Evolutionary conservation across 495 filamentous ascomycete species (phyloP).

Genomic region (Pyrenula massariospora): DNA sequence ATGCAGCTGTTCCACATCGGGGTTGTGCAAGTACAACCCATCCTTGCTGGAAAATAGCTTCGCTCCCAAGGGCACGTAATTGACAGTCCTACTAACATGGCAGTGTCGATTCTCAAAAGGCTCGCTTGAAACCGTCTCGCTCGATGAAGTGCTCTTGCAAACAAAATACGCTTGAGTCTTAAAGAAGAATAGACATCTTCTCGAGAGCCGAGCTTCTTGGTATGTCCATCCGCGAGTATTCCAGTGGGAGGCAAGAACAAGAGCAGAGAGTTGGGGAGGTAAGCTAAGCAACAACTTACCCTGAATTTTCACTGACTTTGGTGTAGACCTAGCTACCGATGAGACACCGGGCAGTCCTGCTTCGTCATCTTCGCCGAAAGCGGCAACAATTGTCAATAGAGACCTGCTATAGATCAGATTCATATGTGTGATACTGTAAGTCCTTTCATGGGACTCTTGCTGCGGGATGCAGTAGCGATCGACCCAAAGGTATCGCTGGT

Average conservation of each 20-base stretch:
- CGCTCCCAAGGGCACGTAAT: too few species aligned
- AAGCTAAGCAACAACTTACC: neutral
- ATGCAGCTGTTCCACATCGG: too few species aligned
- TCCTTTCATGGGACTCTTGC: slow-evolving; percentile 10
- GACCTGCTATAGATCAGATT: slow-evolving; percentile 12
- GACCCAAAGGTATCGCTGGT: neutral
- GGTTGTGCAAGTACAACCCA: too few species aligned
- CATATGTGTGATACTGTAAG: slow-evolving; percentile 12
- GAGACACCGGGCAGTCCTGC: neutral
- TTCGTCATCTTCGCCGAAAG: slow-evolving; percentile 2
- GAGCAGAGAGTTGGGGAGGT: neutral
- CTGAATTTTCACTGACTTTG: neutral
- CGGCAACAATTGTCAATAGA: slow-evolving; percentile 13
- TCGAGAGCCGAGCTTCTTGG: slow-evolving; percentile 9
- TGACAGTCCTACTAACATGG: too few species aligned
- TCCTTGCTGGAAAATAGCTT: too few species aligned
- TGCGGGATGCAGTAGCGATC: slow-evolving; percentile 14
- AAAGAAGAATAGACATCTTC: slow-evolving; percentile 16
- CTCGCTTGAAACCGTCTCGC: too few species aligned
- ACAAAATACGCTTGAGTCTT: slow-evolving; percentile 24
- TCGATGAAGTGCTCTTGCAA: too few species aligned
- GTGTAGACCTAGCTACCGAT: neutral
- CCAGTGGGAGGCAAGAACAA: too few species aligned
- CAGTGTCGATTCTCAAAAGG: too few species aligned
- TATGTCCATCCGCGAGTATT: slow-evolving; percentile 15